Evolutionary conservation across 176 grass and related monocot genomes (phyloP).

Genomic region (Bonia amplexicaulis): DNA sequence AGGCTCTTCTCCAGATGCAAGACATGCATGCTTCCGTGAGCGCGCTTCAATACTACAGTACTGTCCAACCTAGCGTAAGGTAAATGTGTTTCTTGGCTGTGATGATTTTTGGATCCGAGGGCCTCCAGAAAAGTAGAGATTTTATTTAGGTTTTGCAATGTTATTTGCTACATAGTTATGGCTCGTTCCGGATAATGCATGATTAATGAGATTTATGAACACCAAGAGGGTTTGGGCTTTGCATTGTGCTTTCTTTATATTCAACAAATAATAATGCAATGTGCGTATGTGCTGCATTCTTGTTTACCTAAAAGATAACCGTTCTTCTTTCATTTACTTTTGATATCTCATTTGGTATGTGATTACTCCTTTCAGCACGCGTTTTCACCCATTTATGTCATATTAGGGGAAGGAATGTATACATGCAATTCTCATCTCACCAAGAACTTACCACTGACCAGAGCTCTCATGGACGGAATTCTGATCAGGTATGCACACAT

Average conservation of each 20-base stretch:
- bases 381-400: conserved; percentile 3
- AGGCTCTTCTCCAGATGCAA: conserved; percentile 97
- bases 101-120: neutral
- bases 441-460: conserved; percentile 96
- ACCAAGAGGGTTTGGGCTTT: neutral
- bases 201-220: neutral
- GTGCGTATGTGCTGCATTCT: neutral
- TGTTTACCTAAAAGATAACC: neutral
- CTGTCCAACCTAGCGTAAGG: conserved; percentile 87
- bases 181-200: neutral
- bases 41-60: conserved; percentile 83
- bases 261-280: neutral
- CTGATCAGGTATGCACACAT: conserved; percentile 97
- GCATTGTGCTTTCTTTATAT: neutral
- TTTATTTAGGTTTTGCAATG: neutral
- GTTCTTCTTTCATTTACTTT: neutral
- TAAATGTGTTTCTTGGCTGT: conserved; percentile 30
- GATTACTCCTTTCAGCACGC: neutral
- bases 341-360: neutral
- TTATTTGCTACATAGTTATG: neutral
- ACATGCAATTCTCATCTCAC: conserved; percentile 96
- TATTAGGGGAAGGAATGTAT: conserved; percentile 95
- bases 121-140: neutral
- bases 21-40: conserved; percentile 65
- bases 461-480: conserved; percentile 80